Evolutionary conservation across 805 yeast genomes (phyloP).

Genomic region (Candida koratica): DNA sequence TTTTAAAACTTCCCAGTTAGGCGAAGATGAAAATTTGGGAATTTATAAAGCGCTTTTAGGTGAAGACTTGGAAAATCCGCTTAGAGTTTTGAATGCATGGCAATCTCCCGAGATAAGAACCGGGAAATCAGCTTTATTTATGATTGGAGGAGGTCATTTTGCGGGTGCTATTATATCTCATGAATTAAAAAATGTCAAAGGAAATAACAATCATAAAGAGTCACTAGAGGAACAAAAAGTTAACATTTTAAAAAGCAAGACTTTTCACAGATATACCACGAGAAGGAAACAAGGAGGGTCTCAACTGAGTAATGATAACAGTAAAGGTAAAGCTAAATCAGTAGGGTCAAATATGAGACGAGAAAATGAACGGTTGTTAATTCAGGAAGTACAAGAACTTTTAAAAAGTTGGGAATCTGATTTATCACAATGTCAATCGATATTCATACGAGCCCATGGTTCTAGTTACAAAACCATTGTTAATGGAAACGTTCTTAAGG

Average conservation of each 20-base stretch:
- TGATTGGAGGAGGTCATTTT: conserved; percentile 98
- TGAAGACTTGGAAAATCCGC: conserved; percentile 44
- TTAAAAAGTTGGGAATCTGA: conserved; percentile 61
- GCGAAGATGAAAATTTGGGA: conserved; percentile 52
- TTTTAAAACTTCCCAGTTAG: conserved; percentile 48
- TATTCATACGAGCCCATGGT: conserved; percentile 81
- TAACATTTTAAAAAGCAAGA: conserved; percentile 65
- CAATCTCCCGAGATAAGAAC: conserved; percentile 18
- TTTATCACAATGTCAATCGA: conserved; percentile 58
- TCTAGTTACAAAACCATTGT: conserved; percentile 61
- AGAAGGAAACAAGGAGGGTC: conserved; percentile 98
- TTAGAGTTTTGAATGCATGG: conserved; percentile 43
- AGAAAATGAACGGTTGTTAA: conserved; percentile 81
- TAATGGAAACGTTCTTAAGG: conserved; percentile 50
- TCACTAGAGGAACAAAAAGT: conserved; percentile 61
- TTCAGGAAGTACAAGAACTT: conserved; percentile 70
- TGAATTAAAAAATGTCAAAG: conserved; percentile 50
- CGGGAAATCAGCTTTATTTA: conserved; percentile 68
- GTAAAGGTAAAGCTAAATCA: conserved; percentile 92
- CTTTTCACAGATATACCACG: conserved; percentile 92
- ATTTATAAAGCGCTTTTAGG: conserved; percentile 62
- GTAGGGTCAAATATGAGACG: conserved; percentile 92
- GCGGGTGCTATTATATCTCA: conserved; percentile 93
- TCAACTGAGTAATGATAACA: conserved; percentile 87
- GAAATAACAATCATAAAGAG: conserved; percentile 45